Percentiles rank a stretch among this genome's conserved stretches.
Evolutionary conservation across 2,329 filamentous ascomycete species (phyloP).

Genomic region (Dendryphion nanum): DNA sequence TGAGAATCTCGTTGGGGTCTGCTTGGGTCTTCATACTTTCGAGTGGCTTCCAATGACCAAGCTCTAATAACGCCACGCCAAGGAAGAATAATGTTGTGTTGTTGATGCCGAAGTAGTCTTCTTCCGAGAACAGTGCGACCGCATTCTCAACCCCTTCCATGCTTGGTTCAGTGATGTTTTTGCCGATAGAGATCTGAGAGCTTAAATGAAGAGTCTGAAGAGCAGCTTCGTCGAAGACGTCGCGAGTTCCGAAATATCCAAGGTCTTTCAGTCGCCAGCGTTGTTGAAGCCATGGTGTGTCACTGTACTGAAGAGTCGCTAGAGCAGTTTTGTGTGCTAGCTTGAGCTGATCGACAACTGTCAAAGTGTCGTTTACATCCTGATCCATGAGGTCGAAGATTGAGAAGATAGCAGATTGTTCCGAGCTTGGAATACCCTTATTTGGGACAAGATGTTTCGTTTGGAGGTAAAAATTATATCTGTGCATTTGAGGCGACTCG

Average conservation of each 20-base stretch:
- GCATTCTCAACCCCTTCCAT: conserved; percentile 18
- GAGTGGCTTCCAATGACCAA: conserved; percentile 21
- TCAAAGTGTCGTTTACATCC: conserved; percentile 3
- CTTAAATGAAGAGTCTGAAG: conserved; percentile 12
- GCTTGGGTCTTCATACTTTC: conserved; percentile 16
- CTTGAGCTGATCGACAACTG: conserved; percentile 8
- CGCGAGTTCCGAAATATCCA: conserved; percentile 7
- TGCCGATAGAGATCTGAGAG: conserved; percentile 6
- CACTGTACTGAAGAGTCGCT: conserved; percentile 9
- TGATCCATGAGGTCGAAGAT: conserved; percentile 1
- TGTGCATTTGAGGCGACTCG: conserved; percentile 17
- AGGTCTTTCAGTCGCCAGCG: conserved; percentile 10
- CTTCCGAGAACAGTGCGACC: conserved; percentile 7
- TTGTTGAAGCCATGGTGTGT: conserved; percentile 12
- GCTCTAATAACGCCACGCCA: conserved; percentile 24
- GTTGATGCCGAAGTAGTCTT: conserved; percentile 20
- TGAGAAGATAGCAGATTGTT: neutral
- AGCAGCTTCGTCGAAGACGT: conserved; percentile 5
- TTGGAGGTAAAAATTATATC: conserved; percentile 20
- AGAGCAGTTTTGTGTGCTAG: conserved; percentile 9
- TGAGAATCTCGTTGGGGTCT: conserved; percentile 18
- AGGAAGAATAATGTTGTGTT: conserved; percentile 23
- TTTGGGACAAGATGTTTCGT: conserved; percentile 1
- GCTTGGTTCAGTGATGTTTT: neutral
- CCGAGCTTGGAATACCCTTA: neutral